Evolutionary conservation across 1,139 yeast species (phyloP).

Genomic region (Arxiozyma bovina): DNA sequence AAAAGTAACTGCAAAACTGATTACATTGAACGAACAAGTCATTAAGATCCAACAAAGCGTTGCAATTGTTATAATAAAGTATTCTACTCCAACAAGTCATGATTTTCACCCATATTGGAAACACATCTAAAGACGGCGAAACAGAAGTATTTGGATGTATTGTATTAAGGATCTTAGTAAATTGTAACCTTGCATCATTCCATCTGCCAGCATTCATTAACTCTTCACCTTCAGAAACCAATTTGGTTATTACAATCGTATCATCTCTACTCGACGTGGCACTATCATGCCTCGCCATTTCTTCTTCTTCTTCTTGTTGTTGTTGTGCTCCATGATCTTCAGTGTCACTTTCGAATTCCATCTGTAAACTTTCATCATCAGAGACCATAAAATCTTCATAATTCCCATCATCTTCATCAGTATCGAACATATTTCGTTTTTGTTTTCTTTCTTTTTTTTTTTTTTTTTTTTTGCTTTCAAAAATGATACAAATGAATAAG

Average conservation of each 20-base stretch:
- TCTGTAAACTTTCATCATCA: slow-evolving; percentile 20
- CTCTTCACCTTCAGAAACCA: neutral
- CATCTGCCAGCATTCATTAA: slow-evolving; percentile 1
- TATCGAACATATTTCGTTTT: slow-evolving; percentile 1
- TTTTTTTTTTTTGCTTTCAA: no score
- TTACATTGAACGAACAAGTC: neutral
- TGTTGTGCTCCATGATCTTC: neutral
- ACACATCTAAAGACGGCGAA: neutral
- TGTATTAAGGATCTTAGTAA: neutral
- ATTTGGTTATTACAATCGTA: neutral
- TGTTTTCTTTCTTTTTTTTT: no score
- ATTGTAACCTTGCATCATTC: slow-evolving; percentile 1
- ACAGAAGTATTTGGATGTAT: no score
- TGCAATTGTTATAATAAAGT: neutral
- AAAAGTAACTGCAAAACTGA: neutral
- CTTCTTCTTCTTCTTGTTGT: no score
- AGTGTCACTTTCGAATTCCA: slow-evolving; percentile 23
- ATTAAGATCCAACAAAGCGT: neutral
- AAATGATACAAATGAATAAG: no score
- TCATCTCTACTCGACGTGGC: neutral
- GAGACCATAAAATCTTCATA: slow-evolving; percentile 35
- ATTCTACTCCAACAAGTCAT: slow-evolving; percentile 1
- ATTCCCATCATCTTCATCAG: slow-evolving; percentile 1
- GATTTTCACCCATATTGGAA: neutral
- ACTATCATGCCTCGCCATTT: neutral